Conservation (phyloP, 257 asterid species). For the Solanum chmielewskii region DNA sequence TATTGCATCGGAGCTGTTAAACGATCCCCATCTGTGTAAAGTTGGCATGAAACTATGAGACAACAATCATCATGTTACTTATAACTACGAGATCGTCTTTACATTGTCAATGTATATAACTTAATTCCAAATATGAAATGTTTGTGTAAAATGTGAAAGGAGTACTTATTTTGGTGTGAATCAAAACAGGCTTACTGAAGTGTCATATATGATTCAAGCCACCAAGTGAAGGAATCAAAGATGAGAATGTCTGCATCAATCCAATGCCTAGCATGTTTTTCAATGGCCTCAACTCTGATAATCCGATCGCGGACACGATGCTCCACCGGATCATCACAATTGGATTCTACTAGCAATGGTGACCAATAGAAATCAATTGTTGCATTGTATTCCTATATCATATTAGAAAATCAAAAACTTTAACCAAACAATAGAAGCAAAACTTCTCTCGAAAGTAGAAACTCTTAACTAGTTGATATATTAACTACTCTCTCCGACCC, state of each 20-base stretch:
- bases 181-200: slow-evolving; percentile 20
- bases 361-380: slow-evolving; percentile 41
- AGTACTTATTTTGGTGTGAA: not conserved
- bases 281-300: slow-evolving; percentile 27
- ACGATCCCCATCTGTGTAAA: slow-evolving; percentile 40
- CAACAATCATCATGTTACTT: not conserved
- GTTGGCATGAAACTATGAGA: not conserved
- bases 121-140: not conserved
- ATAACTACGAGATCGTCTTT: not conserved
- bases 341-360: slow-evolving; percentile 39
- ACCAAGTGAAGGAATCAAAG: slow-evolving; percentile 38
- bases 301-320: slow-evolving; percentile 20
- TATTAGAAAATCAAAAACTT: not conserved
- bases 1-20: slow-evolving; percentile 18
- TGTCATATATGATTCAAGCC: slow-evolving; percentile 26
- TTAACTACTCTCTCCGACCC: not conserved
- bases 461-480: not conserved
- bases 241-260: slow-evolving; percentile 36
- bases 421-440: not conserved
- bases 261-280: slow-evolving; percentile 40
- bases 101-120: not conserved
- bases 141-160: not conserved
- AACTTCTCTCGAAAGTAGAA: not conserved
- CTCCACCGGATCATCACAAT: slow-evolving; percentile 23
- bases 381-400: slow-evolving; percentile 33